These are phyloP conservation scores for Asterochloris erici DNA, from an alignment of 139 green algal genomes.

Conservation along the genomic window DNA sequence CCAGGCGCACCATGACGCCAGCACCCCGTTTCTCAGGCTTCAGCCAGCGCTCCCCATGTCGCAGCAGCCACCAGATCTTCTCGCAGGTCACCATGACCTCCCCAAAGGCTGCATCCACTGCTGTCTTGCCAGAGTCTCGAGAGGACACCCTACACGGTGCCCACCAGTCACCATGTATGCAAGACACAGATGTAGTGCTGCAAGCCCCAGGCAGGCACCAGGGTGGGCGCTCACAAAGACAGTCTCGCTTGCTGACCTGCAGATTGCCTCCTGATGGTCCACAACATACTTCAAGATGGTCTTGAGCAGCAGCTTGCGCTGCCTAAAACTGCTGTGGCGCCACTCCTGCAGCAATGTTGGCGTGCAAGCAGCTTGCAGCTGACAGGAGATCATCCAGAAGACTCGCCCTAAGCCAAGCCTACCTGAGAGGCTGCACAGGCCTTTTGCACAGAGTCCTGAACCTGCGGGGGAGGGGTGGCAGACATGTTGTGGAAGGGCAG, in stretches of 20 bases:
- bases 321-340: slow-evolving; percentile 66
- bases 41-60: slow-evolving; percentile 78
- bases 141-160: slow-evolving; percentile 69
- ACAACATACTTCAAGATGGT: slow-evolving; percentile 90
- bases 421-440: slow-evolving; percentile 28
- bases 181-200: not conserved
- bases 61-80: slow-evolving; percentile 94
- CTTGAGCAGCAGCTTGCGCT: slow-evolving; percentile 72
- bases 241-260: slow-evolving; percentile 44
- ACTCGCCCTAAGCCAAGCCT: not conserved
- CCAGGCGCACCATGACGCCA: slow-evolving; percentile 72
- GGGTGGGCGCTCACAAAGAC: not conserved
- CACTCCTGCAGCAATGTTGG: slow-evolving; percentile 45
- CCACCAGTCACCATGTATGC: not conserved
- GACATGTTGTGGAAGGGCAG: not conserved
- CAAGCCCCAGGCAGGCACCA: not conserved
- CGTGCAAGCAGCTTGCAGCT: not conserved
- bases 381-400: not conserved
- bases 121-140: slow-evolving; percentile 89
- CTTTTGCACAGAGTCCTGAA: slow-evolving; percentile 4
- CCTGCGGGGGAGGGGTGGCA: not conserved
- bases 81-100: slow-evolving; percentile 96
- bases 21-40: slow-evolving; percentile 71
- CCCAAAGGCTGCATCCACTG: slow-evolving; percentile 93
- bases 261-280: slow-evolving; percentile 88